Evolutionary conservation across 176 grass and related monocot species (phyloP).

Genomic region (Carex parvula): DNA sequence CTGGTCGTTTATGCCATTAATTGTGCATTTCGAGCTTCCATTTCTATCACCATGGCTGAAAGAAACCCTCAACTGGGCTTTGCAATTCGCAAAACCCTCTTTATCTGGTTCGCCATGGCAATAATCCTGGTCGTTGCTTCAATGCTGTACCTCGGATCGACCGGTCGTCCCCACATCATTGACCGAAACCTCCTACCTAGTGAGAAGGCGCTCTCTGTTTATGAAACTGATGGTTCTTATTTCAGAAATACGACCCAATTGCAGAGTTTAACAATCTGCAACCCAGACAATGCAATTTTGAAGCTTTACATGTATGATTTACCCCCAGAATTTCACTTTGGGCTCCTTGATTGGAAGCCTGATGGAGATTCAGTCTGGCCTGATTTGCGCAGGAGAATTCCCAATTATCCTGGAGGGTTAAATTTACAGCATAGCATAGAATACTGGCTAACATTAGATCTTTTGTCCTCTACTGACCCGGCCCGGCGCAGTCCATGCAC

Average conservation of each 20-base stretch:
- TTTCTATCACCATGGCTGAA: slow-evolving; percentile 24
- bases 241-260: not conserved
- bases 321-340: slow-evolving; percentile 85
- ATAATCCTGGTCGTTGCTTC: slow-evolving; percentile 30
- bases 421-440: slow-evolving; percentile 95
- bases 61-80: slow-evolving; percentile 31
- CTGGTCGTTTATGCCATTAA: slow-evolving; percentile 11
- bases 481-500: slow-evolving; percentile 30
- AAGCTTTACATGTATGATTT: slow-evolving; percentile 91
- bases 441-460: slow-evolving; percentile 88
- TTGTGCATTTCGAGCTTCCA: not conserved
- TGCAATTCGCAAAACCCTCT: slow-evolving; percentile 29
- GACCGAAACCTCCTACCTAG: slow-evolving; percentile 27
- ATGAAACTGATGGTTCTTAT: slow-evolving; percentile 11
- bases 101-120: slow-evolving; percentile 29
- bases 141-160: slow-evolving; percentile 27
- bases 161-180: slow-evolving; percentile 13
- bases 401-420: slow-evolving; percentile 71
- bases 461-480: slow-evolving; percentile 63
- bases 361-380: slow-evolving; percentile 54
- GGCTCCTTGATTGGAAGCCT: slow-evolving; percentile 60
- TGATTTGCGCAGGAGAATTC: slow-evolving; percentile 28
- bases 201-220: slow-evolving; percentile 32
- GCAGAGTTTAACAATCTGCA: slow-evolving; percentile 31
- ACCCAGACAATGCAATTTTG: slow-evolving; percentile 33